phyloP scores from a whole-genome alignment of 2,329 filamentous ascomycete species.

The Diaporthe vaccinii region DNA sequence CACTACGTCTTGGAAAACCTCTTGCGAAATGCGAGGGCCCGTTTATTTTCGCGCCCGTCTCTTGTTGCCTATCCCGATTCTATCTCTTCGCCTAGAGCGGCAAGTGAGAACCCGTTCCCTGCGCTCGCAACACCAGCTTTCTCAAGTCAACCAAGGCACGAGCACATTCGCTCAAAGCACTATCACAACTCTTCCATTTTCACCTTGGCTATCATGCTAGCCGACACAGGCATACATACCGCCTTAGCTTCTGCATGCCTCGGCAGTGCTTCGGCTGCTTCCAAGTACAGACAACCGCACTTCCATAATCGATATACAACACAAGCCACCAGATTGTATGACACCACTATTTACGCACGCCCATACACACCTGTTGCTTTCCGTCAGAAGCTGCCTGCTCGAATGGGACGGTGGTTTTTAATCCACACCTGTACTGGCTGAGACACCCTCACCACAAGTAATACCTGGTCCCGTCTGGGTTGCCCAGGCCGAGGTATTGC shows the following conservation, averaged over 20 bases:
- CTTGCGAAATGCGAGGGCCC: neutral
- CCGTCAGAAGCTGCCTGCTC: neutral
- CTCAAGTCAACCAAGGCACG: neutral
- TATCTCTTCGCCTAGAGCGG: neutral
- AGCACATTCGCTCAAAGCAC: neutral
- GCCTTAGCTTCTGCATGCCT: conserved; percentile 1
- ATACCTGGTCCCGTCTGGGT: neutral
- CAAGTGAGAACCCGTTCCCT: neutral
- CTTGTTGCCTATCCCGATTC: neutral
- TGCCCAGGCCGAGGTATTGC: neutral
- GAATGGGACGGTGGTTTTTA: neutral
- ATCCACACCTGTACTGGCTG: conserved; percentile 1
- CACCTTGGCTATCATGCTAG: conserved; percentile 6
- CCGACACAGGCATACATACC: neutral
- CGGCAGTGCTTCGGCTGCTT: conserved; percentile 26
- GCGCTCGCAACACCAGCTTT: neutral
- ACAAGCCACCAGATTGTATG: neutral
- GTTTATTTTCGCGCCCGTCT: neutral
- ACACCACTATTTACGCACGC: neutral
- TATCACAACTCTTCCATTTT: neutral
- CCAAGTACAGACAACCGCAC: neutral
- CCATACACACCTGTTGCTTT: neutral
- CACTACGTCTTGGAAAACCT: neutral
- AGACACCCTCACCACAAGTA: neutral
- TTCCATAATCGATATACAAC: neutral